Base-by-base conservation (phyloP, 2,329 filamentous ascomycete genomes). In the Pyrenochaeta sp. region DNA sequence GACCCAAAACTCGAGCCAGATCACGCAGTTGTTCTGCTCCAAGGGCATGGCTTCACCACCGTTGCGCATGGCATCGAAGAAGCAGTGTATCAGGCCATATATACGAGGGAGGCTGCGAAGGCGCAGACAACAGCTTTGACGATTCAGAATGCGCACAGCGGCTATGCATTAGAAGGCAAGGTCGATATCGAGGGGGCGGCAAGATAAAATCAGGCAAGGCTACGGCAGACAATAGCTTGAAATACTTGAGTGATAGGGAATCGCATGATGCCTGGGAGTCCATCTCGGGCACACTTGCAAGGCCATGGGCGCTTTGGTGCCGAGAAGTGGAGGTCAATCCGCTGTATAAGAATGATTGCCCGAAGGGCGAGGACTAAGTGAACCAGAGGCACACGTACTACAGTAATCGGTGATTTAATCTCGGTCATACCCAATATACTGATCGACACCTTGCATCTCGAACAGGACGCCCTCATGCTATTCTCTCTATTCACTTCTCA, bases 31-130 rank as follows among this genome's bases (percentile, higher is more conserved):
- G 69, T 77, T 7, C 60, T 78, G 17, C 77, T 80, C 68, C 77
- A 78, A 46, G 73, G 75, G 1, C 79, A 81, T 54, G 79, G 79
- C 20, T 81, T 81, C 54, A 78, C 78, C 1, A 77, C 74, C 10
- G 65, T 75, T 0, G 79, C 77, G 0, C 63, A 67, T 2, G 70
- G 72, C 7, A 77, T 81, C 49, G 75, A 80, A 59, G 77, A 79
- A 58, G 77, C 74, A 0, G 79, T 81, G 0, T 80, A 75, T 54
- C 75, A 79, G 47, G 75, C 78, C 1, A 75, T 80, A 17, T 81
- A 77, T 58, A 79, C 77, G 5, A 66, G 60, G 18, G 68, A 73
- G 47, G 70, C 71, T 33, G 79, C 79, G 1, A 70, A 74, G 42
- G 66, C 75, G 7, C 79, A 81, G 52, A 78, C 73, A 1, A 67